Evolutionary conservation across 768 basidiomycete species (phyloP).

Genomic region (Amanita polypyramis): DNA sequence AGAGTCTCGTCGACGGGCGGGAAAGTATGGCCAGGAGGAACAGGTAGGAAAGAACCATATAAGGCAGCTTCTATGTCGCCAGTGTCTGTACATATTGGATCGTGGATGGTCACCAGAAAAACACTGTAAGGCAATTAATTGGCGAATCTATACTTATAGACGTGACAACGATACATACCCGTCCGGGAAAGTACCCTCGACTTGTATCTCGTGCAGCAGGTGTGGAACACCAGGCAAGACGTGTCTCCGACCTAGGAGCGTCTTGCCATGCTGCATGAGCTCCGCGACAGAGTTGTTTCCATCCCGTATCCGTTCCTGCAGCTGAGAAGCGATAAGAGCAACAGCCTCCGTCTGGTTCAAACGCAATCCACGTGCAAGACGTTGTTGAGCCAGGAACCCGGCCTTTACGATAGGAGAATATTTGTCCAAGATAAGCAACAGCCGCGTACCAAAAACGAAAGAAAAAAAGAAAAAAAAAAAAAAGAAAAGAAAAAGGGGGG

Average conservation of each 20-base stretch:
- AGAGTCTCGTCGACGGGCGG: constrained; percentile 37
- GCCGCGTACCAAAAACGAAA: no score
- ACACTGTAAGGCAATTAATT: constrained; percentile 32
- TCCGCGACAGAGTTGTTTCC: constrained; percentile 76
- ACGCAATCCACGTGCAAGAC: constrained; percentile 84
- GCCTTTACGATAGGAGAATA: no score
- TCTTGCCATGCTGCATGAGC: constrained; percentile 91
- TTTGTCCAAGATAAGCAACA: not conserved
- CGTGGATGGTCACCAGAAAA: constrained; percentile 96
- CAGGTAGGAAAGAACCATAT: constrained; percentile 89
- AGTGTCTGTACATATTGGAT: constrained; percentile 79
- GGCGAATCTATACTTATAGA: constrained; percentile 1
- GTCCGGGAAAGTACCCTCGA: constrained; percentile 86
- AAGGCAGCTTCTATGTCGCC: constrained; percentile 77
- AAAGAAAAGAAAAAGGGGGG: no score
- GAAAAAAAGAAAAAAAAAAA: no score
- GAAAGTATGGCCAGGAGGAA: constrained; percentile 60
- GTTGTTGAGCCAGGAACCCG: constrained; percentile 86
- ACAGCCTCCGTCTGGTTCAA: constrained; percentile 84
- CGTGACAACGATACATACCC: constrained; percentile 38
- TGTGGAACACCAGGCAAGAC: constrained; percentile 74
- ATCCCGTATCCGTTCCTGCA: constrained; percentile 93
- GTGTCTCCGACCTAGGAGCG: constrained; percentile 77
- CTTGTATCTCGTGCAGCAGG: constrained; percentile 80
- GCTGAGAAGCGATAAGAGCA: constrained; percentile 83